Conservation (phyloP, 2,329 filamentous ascomycete species). For the Rhynchosporium agropyri region DNA sequence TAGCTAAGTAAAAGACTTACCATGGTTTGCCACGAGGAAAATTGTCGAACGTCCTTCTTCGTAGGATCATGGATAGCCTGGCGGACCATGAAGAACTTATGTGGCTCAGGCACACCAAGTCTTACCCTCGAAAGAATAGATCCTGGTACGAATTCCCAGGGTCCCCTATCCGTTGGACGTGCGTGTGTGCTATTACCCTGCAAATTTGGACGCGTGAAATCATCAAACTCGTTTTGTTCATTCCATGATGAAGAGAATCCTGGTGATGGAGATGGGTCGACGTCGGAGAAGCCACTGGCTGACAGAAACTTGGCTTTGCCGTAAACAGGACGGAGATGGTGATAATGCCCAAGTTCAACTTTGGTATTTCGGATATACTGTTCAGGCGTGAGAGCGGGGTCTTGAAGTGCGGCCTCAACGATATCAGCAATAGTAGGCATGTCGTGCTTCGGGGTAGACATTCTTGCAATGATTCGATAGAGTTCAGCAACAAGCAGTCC, state of each 20-base stretch:
- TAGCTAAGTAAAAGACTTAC: neutral
- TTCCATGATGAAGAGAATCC: neutral
- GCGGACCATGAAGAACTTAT: conserved; percentile 27
- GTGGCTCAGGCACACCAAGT: conserved; percentile 16
- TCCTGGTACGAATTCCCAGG: conserved; percentile 25
- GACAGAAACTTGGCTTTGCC: neutral
- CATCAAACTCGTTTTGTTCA: neutral
- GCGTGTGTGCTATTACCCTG: neutral
- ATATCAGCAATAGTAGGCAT: conserved; percentile 4
- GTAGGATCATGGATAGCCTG: neutral
- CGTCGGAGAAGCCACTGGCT: neutral
- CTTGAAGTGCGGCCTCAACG: conserved; percentile 5
- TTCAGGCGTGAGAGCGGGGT: conserved; percentile 6
- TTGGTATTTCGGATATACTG: neutral
- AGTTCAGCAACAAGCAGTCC: conserved; percentile 7
- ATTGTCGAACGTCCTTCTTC: conserved; percentile 19
- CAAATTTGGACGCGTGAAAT: neutral
- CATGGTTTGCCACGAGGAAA: conserved; percentile 14
- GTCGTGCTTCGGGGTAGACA: conserved; percentile 4
- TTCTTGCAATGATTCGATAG: neutral
- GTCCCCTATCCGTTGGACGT: neutral
- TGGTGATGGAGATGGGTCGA: neutral
- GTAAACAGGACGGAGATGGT: neutral
- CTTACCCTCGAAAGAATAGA: conserved; percentile 2
- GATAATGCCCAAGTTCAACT: neutral